Conservation (phyloP, 306 rosid species). For the Vigna reflexopilosa region DNA sequence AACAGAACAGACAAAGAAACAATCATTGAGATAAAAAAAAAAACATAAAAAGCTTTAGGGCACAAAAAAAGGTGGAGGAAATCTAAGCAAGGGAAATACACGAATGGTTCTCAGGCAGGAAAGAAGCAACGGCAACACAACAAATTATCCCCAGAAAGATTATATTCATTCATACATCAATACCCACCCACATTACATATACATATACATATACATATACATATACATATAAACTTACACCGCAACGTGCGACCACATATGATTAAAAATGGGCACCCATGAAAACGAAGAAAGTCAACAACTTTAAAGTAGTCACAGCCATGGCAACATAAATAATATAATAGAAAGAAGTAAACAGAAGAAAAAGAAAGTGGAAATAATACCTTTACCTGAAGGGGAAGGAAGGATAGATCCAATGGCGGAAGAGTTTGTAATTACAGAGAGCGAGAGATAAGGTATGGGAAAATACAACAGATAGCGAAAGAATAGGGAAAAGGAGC, state of each 20-base stretch:
- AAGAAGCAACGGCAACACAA: conserved; percentile 7
- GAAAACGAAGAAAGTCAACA: conserved; percentile 40
- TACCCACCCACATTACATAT: neutral
- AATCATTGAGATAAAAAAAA: conserved; percentile 31
- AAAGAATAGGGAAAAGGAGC: neutral
- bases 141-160: conserved; percentile 32
- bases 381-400: conserved; percentile 60
- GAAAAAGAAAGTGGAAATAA: neutral
- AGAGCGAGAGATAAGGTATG: conserved; percentile 21
- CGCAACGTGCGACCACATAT: conserved; percentile 13
- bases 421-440: conserved; percentile 28
- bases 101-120: conserved; percentile 25
- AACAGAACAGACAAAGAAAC: conserved; percentile 7
- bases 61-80: neutral
- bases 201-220: too few relatives aligned
- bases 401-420: conserved; percentile 69
- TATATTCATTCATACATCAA: conserved; percentile 15
- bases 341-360: neutral
- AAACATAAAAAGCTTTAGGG: conserved; percentile 14
- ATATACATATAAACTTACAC: conserved; percentile 17
- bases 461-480: neutral
- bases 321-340: neutral
- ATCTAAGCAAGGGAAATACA: conserved; percentile 7
- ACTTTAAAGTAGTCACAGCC: conserved; percentile 34
- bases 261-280: conserved; percentile 44